Percentiles rank a stretch among this genome's conserved stretches.
Evolutionary conservation across 768 basidiomycete species (phyloP).

Genomic region (Royoungia palumana): DNA sequence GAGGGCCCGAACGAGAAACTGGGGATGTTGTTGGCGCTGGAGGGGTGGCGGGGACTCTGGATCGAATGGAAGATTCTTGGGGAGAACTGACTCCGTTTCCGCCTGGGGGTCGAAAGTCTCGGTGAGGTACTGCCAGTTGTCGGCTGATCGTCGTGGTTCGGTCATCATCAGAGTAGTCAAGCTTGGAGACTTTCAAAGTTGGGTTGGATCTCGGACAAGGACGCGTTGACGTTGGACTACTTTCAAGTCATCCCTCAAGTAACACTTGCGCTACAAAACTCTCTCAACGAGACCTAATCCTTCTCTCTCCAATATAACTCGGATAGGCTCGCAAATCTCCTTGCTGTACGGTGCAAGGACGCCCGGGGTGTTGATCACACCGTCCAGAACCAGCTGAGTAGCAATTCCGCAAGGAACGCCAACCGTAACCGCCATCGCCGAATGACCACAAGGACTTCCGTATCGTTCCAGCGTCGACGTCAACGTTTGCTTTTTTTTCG

Average conservation of each 20-base stretch:
- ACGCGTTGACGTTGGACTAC: no score
- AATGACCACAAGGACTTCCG: slow-evolving; percentile 73
- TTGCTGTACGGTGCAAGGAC: slow-evolving; percentile 85
- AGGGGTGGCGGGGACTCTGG: slow-evolving; percentile 37
- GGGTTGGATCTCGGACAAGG: no score
- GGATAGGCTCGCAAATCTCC: slow-evolving; percentile 76
- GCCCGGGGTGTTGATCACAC: slow-evolving; percentile 72
- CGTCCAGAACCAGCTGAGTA: slow-evolving; percentile 86
- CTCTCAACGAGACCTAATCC: slow-evolving; percentile 72
- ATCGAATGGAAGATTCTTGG: slow-evolving; percentile 46
- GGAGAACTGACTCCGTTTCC: slow-evolving; percentile 65
- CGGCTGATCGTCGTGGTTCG: slow-evolving; percentile 37
- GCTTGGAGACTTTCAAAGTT: no score
- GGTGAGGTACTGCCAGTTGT: slow-evolving; percentile 61
- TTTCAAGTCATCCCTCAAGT: no score
- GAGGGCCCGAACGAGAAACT: slow-evolving; percentile 70
- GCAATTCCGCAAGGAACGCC: slow-evolving; percentile 95
- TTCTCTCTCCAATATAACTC: slow-evolving; percentile 64
- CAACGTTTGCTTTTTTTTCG: slow-evolving; percentile 62
- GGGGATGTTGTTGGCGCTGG: slow-evolving; percentile 64
- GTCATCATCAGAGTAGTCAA: slow-evolving; percentile 10
- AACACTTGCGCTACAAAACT: slow-evolving; percentile 52
- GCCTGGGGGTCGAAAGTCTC: slow-evolving; percentile 59
- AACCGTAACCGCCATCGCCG: slow-evolving; percentile 90
- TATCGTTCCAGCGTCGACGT: slow-evolving; percentile 92